These are phyloP conservation scores for Fusarium burgessii DNA, from an alignment of 2,329 filamentous ascomycete species.

Conservation along the genomic window DNA sequence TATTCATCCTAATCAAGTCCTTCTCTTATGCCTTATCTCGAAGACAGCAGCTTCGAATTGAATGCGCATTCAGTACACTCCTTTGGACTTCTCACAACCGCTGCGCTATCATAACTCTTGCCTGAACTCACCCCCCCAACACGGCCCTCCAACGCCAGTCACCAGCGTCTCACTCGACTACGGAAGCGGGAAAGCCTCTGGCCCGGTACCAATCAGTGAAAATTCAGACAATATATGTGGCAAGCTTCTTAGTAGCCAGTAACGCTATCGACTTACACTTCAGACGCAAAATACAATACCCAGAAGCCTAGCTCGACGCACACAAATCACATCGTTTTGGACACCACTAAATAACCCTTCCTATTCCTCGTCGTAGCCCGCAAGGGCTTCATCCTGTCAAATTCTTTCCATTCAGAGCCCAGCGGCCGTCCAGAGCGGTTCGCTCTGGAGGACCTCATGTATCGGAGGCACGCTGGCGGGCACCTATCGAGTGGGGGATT, in stretches of 20 bases:
- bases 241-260: slow-evolving; percentile 42
- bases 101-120: slow-evolving; percentile 39
- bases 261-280: slow-evolving; percentile 46
- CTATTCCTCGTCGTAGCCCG: slow-evolving; percentile 60
- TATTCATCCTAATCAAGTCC: slow-evolving; percentile 32
- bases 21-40: slow-evolving; percentile 37
- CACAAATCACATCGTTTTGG: slow-evolving; percentile 46
- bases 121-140: slow-evolving; percentile 39
- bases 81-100: slow-evolving; percentile 40
- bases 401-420: slow-evolving; percentile 72
- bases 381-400: slow-evolving; percentile 65
- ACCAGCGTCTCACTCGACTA: slow-evolving; percentile 43
- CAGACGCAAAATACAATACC: slow-evolving; percentile 37
- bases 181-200: slow-evolving; percentile 47
- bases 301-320: slow-evolving; percentile 39
- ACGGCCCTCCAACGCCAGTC: slow-evolving; percentile 41
- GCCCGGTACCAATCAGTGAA: slow-evolving; percentile 43
- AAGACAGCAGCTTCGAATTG: slow-evolving; percentile 31
- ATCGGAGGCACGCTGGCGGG: slow-evolving; percentile 78
- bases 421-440: slow-evolving; percentile 79
- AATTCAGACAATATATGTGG: slow-evolving; percentile 44
- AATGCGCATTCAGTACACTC: slow-evolving; percentile 41
- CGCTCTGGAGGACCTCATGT: slow-evolving; percentile 83
- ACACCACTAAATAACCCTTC: slow-evolving; percentile 40
- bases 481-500: slow-evolving; percentile 79